Conservation (phyloP, 495 filamentous ascomycete species). For the Hypoxylon perforatum region DNA sequence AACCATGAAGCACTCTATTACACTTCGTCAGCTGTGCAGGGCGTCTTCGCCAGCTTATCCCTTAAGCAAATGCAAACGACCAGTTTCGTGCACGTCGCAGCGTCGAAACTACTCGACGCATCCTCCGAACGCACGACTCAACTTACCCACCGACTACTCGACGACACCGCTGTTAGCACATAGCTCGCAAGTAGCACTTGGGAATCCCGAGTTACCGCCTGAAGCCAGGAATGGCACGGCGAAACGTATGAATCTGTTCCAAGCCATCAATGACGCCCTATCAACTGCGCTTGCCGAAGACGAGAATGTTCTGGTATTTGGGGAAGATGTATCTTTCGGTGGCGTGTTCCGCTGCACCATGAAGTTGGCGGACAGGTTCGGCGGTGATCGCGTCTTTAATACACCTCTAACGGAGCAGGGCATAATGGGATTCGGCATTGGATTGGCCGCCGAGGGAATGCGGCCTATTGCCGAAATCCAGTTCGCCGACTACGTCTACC, state of each 20-base stretch:
- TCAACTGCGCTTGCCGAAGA: slow-evolving; percentile 83
- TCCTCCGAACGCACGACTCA: slow-evolving; percentile 70
- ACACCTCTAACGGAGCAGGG: slow-evolving; percentile 95
- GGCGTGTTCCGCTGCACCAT: slow-evolving; percentile 96
- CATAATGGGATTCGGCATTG: slow-evolving; percentile 93
- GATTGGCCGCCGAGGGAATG: slow-evolving; percentile 90
- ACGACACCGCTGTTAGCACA: slow-evolving; percentile 84
- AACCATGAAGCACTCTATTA: slow-evolving; percentile 30
- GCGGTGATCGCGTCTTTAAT: slow-evolving; percentile 92
- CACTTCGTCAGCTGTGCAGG: slow-evolving; percentile 34
- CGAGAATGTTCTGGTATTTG: slow-evolving; percentile 88
- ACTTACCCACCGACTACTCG: slow-evolving; percentile 89
- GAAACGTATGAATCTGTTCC: slow-evolving; percentile 89
- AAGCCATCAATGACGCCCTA: slow-evolving; percentile 91
- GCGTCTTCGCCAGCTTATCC: slow-evolving; percentile 16
- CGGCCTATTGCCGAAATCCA: slow-evolving; percentile 95
- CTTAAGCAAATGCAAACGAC: slow-evolving; percentile 12
- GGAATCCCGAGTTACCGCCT: slow-evolving; percentile 70
- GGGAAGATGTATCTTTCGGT: slow-evolving; percentile 96
- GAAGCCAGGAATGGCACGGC: slow-evolving; percentile 75
- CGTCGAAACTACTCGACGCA: slow-evolving; percentile 57
- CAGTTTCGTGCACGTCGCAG: slow-evolving; percentile 5
- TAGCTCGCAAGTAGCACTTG: slow-evolving; percentile 73
- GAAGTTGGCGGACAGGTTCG: slow-evolving; percentile 87
- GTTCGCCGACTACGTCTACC: slow-evolving; percentile 97